Evolutionary conservation across 805 yeast genomes (phyloP).

Genomic region (Saccharomycopsis sp.): DNA sequence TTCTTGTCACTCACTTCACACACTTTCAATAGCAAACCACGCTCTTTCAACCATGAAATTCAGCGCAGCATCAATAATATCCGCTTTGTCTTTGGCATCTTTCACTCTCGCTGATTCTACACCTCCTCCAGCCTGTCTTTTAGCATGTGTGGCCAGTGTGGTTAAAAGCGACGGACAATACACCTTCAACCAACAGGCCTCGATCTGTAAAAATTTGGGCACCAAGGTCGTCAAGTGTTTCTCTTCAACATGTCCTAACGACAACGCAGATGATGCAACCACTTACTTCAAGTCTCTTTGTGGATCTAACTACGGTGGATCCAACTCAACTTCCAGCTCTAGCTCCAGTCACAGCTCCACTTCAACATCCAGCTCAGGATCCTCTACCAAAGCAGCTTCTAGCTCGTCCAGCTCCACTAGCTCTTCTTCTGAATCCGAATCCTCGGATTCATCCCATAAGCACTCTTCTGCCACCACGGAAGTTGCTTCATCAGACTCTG

Average conservation of each 20-base stretch:
- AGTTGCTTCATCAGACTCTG: slow-evolving; percentile 19
- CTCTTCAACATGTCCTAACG: slow-evolving; percentile 61
- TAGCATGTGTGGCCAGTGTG: slow-evolving; percentile 80
- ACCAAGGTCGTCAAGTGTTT: slow-evolving; percentile 55
- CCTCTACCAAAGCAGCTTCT: slow-evolving; percentile 22
- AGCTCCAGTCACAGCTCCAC: slow-evolving; percentile 30
- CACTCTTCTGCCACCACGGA: slow-evolving; percentile 11
- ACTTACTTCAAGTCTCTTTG: slow-evolving; percentile 51
- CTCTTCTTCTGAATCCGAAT: slow-evolving; percentile 25
- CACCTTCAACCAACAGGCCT: slow-evolving; percentile 17
- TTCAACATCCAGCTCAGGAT: slow-evolving; percentile 26
- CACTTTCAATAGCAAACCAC: no score
- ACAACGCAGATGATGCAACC: slow-evolving; percentile 50
- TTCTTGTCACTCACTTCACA: not conserved
- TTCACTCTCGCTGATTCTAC: slow-evolving; percentile 37
- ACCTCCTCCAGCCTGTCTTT: slow-evolving; percentile 85
- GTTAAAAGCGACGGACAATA: slow-evolving; percentile 30
- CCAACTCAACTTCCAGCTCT: slow-evolving; percentile 28
- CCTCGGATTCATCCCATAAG: slow-evolving; percentile 24
- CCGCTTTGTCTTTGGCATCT: not conserved
- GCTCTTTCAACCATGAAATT: not conserved
- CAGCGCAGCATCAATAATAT: not conserved
- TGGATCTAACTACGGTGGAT: slow-evolving; percentile 32
- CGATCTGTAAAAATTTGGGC: slow-evolving; percentile 47
- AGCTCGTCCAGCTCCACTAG: slow-evolving; percentile 26